Conservation (phyloP, 768 basidiomycete species). For the Leccinum sublutescens region DNA sequence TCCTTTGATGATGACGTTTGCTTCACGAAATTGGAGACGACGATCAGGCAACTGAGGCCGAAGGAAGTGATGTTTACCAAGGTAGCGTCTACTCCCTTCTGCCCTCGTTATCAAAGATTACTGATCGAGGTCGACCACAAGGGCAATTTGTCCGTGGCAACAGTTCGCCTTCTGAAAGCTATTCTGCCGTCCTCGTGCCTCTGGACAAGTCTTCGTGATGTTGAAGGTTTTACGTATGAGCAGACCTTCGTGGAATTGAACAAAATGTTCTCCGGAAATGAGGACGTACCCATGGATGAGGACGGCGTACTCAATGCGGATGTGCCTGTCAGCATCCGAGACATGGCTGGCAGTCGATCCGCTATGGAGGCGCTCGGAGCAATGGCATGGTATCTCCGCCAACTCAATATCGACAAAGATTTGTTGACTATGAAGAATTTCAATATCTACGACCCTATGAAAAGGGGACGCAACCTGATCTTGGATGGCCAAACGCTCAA, state of each 20-base stretch:
- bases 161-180: conserved; percentile 77
- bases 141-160: conserved; percentile 85
- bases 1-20: conserved; percentile 91
- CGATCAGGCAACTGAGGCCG: conserved; percentile 85
- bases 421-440: conserved; percentile 96
- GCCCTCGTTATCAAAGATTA: background rate
- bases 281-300: conserved; percentile 46
- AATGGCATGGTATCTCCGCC: conserved; percentile 93
- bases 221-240: conserved; percentile 81
- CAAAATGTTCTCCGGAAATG: conserved; percentile 54
- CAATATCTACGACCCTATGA: conserved; percentile 96
- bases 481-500: conserved; percentile 95
- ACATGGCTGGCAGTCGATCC: conserved; percentile 59
- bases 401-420: conserved; percentile 94
- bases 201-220: conserved; percentile 82
- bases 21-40: conserved; percentile 88
- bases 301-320: conserved; percentile 35
- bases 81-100: conserved; percentile 40
- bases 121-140: conserved; percentile 29
- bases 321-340: conserved; percentile 72
- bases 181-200: conserved; percentile 78
- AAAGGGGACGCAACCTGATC: conserved; percentile 77
- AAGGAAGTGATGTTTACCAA: conserved; percentile 92
- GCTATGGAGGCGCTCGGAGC: conserved; percentile 87
- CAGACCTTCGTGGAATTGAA: conserved; percentile 68